Evolutionary conservation across 371 early-diverging fungal species (phyloP).

Genomic region (Antonospora locustae): DNA sequence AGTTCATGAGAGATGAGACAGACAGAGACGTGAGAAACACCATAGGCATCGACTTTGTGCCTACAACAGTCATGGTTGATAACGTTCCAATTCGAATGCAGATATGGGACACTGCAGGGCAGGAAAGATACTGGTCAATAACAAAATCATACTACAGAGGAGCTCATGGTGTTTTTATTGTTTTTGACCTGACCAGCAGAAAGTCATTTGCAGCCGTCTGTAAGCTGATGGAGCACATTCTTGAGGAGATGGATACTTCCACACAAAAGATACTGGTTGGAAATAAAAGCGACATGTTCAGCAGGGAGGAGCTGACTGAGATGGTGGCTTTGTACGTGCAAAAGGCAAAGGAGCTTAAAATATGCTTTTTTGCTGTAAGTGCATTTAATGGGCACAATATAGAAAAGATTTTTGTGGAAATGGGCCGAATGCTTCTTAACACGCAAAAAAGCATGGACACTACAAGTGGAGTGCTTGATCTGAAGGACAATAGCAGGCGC

Average conservation of each 20-base stretch:
- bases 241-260: conserved; percentile 74
- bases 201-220: conserved; percentile 81
- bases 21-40: conserved; percentile 42
- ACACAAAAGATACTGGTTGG: conserved; percentile 77
- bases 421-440: too few species aligned
- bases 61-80: conserved; percentile 61
- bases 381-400: too few species aligned
- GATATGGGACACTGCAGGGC: conserved; percentile 79
- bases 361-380: too few species aligned
- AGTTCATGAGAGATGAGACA: conserved; percentile 46
- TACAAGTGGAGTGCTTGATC: too few species aligned
- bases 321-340: conserved; percentile 7
- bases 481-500: too few species aligned
- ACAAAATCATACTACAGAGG: conserved; percentile 96
- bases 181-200: conserved; percentile 80
- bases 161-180: conserved; percentile 93
- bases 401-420: too few species aligned
- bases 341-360: conserved; percentile 18
- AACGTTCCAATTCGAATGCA: conserved; percentile 55
- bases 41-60: conserved; percentile 47
- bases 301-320: neutral
- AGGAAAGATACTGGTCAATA: conserved; percentile 85
- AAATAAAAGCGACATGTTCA: conserved; percentile 84
- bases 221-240: conserved; percentile 86
- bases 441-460: too few species aligned